Evolutionary conservation across 1,139 yeast genomes (phyloP).

Genomic region (Candida sanyaensis): DNA sequence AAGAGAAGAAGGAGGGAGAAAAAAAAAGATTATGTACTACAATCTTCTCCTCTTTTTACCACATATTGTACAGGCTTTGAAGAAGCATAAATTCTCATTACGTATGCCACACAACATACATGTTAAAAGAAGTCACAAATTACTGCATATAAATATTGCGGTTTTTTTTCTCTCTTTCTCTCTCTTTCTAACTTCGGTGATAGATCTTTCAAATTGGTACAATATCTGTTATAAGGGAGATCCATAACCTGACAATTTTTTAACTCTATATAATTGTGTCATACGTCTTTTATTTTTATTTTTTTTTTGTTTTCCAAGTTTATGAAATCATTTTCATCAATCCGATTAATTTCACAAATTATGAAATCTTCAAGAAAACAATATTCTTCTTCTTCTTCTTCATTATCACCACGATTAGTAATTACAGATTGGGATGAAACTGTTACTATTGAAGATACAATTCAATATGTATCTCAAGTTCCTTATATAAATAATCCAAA

Average conservation of each 20-base stretch:
- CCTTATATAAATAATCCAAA: constrained; percentile 45
- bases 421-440: constrained; percentile 77
- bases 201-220: too few relatives aligned
- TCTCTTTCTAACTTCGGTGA: too few relatives aligned
- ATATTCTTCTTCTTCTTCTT: neutral
- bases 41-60: too few relatives aligned
- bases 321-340: neutral
- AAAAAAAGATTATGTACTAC: too few relatives aligned
- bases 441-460: constrained; percentile 59
- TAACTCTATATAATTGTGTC: neutral
- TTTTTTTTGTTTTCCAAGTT: neutral
- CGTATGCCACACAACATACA: too few relatives aligned
- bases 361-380: neutral
- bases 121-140: too few relatives aligned
- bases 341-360: neutral
- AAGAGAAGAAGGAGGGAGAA: neutral
- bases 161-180: too few relatives aligned
- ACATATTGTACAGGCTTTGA: too few relatives aligned
- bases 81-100: too few relatives aligned
- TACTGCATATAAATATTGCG: too few relatives aligned
- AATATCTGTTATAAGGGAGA: too few relatives aligned
- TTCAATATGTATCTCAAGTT: constrained; percentile 50
- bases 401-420: constrained; percentile 18
- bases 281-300: neutral
- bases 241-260: too few relatives aligned